phyloP scores from a whole-genome alignment of 345 rosid genomes.

The Chamaenerion angustifolium region DNA sequence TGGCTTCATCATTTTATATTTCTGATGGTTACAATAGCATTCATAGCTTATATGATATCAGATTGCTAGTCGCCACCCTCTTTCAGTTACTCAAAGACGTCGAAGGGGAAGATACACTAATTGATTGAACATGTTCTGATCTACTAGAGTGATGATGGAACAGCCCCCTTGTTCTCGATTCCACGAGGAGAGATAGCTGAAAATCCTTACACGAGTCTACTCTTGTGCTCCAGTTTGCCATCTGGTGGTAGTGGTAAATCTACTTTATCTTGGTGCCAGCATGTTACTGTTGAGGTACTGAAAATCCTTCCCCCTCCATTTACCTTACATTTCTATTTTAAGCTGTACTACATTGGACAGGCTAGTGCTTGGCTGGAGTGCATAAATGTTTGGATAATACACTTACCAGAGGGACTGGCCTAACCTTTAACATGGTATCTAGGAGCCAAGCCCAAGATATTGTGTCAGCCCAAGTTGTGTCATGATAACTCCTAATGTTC shows the following conservation, averaged over 20 bases:
- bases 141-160: slow-evolving; percentile 58
- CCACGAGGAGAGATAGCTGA: slow-evolving; percentile 79
- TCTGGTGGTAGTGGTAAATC: slow-evolving; percentile 22
- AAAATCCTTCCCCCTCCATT: slow-evolving; percentile 1
- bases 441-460: too few relatives aligned
- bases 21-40: too few relatives aligned
- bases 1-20: too few relatives aligned
- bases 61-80: too few relatives aligned
- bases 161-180: slow-evolving; percentile 55
- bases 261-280: slow-evolving; percentile 67
- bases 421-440: too few relatives aligned
- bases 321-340: neutral
- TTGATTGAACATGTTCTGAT: slow-evolving; percentile 13
- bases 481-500: too few relatives aligned
- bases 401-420: too few relatives aligned
- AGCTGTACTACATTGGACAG: slow-evolving; percentile 5
- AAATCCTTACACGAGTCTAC: slow-evolving; percentile 86
- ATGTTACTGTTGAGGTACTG: slow-evolving; percentile 63
- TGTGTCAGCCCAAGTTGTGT: too few relatives aligned
- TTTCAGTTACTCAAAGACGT: neutral
- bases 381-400: too few relatives aligned
- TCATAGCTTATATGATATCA: too few relatives aligned
- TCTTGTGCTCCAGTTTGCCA: slow-evolving; percentile 46
- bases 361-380: too few relatives aligned
- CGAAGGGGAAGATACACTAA: neutral